A percentile compares a stretch with the other conserved stretches of the same genome.
These are phyloP conservation scores for Monosporascus sp. DNA, from an alignment of 2,329 filamentous ascomycete genomes.

Conservation along the genomic window DNA sequence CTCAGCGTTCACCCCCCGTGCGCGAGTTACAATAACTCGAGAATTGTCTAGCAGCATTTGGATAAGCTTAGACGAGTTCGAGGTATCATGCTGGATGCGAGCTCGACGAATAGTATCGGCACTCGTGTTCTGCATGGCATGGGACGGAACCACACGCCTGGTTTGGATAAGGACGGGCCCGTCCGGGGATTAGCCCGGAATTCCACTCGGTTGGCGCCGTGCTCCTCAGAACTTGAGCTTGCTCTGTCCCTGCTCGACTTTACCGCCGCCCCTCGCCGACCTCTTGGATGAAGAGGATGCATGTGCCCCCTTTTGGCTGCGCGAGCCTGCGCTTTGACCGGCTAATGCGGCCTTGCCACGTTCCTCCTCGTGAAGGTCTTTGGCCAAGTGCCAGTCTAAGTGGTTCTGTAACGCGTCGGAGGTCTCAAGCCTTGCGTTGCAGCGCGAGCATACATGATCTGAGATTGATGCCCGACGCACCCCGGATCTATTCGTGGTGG, in stretches of 20 bases:
- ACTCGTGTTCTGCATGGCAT: not conserved
- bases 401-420: constrained; percentile 65
- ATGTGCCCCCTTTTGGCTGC: constrained; percentile 29
- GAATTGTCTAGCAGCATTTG: not conserved
- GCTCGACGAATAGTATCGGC: not conserved
- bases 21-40: not conserved
- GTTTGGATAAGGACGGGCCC: not conserved
- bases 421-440: constrained; percentile 54
- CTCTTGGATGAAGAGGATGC: constrained; percentile 36
- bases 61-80: not conserved
- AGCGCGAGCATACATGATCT: constrained; percentile 56
- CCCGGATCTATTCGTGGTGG: constrained; percentile 17
- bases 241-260: constrained; percentile 54
- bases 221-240: constrained; percentile 54
- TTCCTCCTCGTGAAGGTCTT: constrained; percentile 67
- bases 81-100: no score
- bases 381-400: constrained; percentile 91
- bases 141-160: not conserved
- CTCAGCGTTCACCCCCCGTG: not conserved
- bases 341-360: constrained; percentile 44
- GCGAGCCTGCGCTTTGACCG: constrained; percentile 28
- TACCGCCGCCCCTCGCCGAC: constrained; percentile 26
- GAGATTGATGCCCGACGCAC: constrained; percentile 30
- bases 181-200: not conserved
- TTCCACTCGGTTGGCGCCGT: not conserved